These are phyloP conservation scores for Dictyophora rubrovolvata DNA, from an alignment of 768 basidiomycete species.

Conservation along the genomic window DNA sequence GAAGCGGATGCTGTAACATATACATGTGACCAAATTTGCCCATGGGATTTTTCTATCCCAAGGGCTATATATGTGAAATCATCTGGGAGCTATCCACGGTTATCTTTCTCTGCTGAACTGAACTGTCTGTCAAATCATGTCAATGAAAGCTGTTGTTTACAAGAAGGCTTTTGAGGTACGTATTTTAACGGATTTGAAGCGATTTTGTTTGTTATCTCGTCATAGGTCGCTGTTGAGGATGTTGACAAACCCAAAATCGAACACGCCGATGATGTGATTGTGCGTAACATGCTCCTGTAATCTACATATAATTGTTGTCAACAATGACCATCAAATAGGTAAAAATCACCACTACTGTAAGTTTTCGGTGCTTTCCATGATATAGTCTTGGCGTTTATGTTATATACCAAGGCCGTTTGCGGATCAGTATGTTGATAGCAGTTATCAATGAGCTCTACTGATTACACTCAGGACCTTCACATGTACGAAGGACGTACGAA, in stretches of 20 bases:
- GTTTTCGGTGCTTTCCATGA: not conserved
- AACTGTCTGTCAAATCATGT: slow-evolving; percentile 24
- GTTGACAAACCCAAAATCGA: slow-evolving; percentile 37
- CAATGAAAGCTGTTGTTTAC: slow-evolving; percentile 40
- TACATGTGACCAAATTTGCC: not conserved
- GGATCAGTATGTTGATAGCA: not conserved
- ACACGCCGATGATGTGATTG: slow-evolving; percentile 45
- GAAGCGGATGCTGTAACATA: no score
- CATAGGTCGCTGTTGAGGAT: slow-evolving; percentile 31
- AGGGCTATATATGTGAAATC: not conserved
- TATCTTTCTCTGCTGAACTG: not conserved
- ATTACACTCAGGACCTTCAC: slow-evolving; percentile 32
- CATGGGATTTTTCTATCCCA: not conserved
- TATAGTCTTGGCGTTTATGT: not conserved
- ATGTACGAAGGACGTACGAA: slow-evolving; percentile 50
- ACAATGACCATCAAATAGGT: not conserved
- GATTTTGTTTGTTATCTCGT: not conserved
- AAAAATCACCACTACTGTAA: slow-evolving; percentile 9
- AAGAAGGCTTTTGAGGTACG: slow-evolving; percentile 32
- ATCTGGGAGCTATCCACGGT: not conserved
- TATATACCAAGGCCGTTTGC: slow-evolving; percentile 3
- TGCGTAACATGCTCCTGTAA: slow-evolving; percentile 14
- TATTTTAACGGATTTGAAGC: not conserved
- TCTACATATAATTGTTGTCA: not conserved
- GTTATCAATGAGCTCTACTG: not conserved